Conservation (phyloP, 345 rosid species). For the Eucalyptus cloeziana region DNA sequence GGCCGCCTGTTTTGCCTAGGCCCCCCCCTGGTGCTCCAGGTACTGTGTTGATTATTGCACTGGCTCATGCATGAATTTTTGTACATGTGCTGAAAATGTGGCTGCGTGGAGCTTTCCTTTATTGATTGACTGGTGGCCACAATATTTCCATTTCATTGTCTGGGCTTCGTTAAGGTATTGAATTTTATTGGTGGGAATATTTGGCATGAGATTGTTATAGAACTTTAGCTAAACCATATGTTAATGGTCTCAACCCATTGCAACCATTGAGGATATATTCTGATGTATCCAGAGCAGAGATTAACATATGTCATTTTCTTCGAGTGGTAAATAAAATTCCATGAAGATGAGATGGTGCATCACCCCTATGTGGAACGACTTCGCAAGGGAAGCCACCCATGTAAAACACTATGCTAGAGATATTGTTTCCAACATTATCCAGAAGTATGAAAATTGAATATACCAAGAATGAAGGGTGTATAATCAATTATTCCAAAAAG, state of each 20-base stretch:
- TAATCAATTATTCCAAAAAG: neutral
- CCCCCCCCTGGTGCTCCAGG: constrained; percentile 57
- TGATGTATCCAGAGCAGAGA: neutral
- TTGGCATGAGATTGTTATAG: neutral
- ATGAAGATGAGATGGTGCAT: neutral
- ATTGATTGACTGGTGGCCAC: neutral
- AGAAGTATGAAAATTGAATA: neutral
- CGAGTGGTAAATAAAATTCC: neutral
- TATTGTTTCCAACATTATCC: neutral
- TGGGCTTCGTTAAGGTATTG: neutral
- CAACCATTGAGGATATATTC: neutral
- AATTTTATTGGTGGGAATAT: neutral
- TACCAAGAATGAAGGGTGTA: neutral
- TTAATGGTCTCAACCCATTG: neutral
- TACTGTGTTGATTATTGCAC: neutral
- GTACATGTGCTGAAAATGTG: neutral
- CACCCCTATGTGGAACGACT: neutral
- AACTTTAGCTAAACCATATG: neutral
- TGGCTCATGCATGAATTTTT: neutral
- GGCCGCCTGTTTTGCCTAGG: constrained; percentile 85
- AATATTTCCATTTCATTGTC: neutral
- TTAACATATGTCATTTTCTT: neutral
- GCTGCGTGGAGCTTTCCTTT: neutral
- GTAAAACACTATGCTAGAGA: neutral
- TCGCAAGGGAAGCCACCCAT: neutral